Evolutionary conservation across 1,284 basidiomycete species (phyloP), one percentile per base, ranked within the genome.

Genomic region (Ceratobasidium sp.): DNA sequence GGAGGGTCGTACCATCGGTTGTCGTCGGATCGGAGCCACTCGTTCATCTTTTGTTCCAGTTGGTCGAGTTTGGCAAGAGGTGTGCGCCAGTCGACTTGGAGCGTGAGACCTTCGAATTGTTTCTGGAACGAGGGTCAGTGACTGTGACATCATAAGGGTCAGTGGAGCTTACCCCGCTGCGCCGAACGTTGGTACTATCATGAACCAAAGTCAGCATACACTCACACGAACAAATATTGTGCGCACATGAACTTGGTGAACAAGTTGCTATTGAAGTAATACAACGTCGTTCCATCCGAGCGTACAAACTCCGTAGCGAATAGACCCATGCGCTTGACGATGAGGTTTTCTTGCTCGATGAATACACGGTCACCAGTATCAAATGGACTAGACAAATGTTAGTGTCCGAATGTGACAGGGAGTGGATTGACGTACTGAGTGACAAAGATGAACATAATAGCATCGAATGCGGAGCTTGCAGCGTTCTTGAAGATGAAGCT

Each of bases 381-480:
- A 73, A 86, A 90, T 2, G 89, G 89, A 76, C 88, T 90, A 54
- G 40, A 53, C 57, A 67, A 17, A 40, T 70, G 56, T 78, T 54
- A 81, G 73, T 57, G 69, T 29, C 17, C 68, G 22, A n/a, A 38
- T 20, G 27, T 68, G 13, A 15, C 0, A 22, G 34, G 53, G 49
- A 40, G n/a, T 32, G 25, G 29, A 43, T 40, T 62, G n/a, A n/a
- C 86, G 69, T 72, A 90, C 87, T 92, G 90, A 5, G 89, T 88
- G 47, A 91, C 89, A 76, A 91, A 92, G 73, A 91, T 77, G 76
- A 91, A 89, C 83, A 91, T 88, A 74, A 91, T 87, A 47, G 89
- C 83, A 77, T 91, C 90, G 74, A 92, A 92, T 43, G 86, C 86
- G 69, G 80, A 84, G 69, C 85, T 86, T 22, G 89, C 87, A 10